Percentiles rank a stretch among this genome's conserved stretches.
Evolutionary conservation across 1,284 basidiomycete genomes (phyloP).

Genomic region (Athelia psychrophila): DNA sequence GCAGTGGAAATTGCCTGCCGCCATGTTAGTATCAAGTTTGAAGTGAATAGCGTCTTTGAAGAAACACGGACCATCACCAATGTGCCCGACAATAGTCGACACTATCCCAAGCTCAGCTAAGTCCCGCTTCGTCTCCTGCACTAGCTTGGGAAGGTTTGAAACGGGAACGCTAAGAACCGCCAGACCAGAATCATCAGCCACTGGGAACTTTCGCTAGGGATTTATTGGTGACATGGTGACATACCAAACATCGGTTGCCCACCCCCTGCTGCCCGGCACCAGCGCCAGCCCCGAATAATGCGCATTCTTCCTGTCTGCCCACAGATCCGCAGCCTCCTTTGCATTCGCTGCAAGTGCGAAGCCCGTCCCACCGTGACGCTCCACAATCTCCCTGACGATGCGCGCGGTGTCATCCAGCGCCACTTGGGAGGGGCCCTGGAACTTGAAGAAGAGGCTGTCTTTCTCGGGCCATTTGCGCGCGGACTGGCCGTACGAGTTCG

Average conservation of each 20-base stretch:
- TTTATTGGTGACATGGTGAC: too few relatives aligned
- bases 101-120: constrained; percentile 55
- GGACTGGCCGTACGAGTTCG: constrained; percentile 63
- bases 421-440: constrained; percentile 67
- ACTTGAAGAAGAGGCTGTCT: constrained; percentile 86
- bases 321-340: constrained; percentile 73
- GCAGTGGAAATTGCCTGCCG: constrained; percentile 52
- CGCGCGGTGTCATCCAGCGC: constrained; percentile 64
- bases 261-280: constrained; percentile 61
- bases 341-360: constrained; percentile 70
- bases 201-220: too few relatives aligned
- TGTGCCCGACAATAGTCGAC: constrained; percentile 76
- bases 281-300: constrained; percentile 70
- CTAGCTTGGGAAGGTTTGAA: constrained; percentile 72
- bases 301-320: constrained; percentile 86
- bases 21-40: too few relatives aligned
- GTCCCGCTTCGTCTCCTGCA: constrained; percentile 77
- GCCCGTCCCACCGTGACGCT: constrained; percentile 65
- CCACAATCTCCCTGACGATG: constrained; percentile 54
- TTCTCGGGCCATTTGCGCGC: constrained; percentile 60
- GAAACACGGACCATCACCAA: constrained; percentile 73
- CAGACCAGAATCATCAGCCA: constrained; percentile 6
- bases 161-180: constrained; percentile 73
- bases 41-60: too few relatives aligned
- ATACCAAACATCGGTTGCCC: constrained; percentile 87